Percentiles rank a stretch among this genome's conserved stretches.
phyloP scores from a whole-genome alignment of 805 yeast genomes.

The Candida silvatica region DNA sequence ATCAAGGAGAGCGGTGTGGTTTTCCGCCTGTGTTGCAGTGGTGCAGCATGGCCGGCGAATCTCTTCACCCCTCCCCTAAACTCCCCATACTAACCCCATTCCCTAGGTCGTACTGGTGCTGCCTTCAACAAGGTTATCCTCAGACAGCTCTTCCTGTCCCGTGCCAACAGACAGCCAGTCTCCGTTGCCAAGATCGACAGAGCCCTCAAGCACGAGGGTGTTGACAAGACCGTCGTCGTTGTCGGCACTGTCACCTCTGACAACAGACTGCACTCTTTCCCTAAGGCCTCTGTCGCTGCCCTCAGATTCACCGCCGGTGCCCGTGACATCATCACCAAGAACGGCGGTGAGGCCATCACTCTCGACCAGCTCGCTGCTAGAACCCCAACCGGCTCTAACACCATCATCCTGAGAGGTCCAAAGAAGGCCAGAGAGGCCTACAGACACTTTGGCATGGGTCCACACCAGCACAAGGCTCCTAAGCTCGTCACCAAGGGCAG shows the following conservation, averaged over 20 bases:
- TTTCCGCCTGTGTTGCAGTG: too few relatives aligned
- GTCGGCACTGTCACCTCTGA: conserved; percentile 99
- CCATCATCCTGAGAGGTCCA: conserved; percentile 97
- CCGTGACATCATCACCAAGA: conserved; percentile 92
- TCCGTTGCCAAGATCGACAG: conserved; percentile 86
- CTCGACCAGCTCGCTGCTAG: conserved; percentile 98
- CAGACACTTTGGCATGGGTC: conserved; percentile 99
- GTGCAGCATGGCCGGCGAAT: too few relatives aligned
- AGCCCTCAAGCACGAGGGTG: conserved; percentile 73
- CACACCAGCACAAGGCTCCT: conserved; percentile 99
- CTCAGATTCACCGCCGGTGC: conserved; percentile 99
- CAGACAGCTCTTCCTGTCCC: conserved; percentile 91
- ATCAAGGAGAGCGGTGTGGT: conserved; percentile 12
- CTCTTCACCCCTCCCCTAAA: too few relatives aligned
- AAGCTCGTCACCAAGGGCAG: conserved; percentile 96
- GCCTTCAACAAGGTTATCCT: conserved; percentile 97
- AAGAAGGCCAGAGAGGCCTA: conserved; percentile 99
- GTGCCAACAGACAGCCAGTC: conserved; percentile 99
- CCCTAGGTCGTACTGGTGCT: conserved; percentile 95
- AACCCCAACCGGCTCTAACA: conserved; percentile 99
- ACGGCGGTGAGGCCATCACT: conserved; percentile 99
- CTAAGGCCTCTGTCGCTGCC: conserved; percentile 98
- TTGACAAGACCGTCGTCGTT: conserved; percentile 90
- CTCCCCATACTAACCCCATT: too few relatives aligned
- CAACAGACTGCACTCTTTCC: conserved; percentile 86